These are phyloP conservation scores for Trichomonascus vanleenenianus DNA, from an alignment of 805 yeast genomes.

Conservation along the genomic window DNA sequence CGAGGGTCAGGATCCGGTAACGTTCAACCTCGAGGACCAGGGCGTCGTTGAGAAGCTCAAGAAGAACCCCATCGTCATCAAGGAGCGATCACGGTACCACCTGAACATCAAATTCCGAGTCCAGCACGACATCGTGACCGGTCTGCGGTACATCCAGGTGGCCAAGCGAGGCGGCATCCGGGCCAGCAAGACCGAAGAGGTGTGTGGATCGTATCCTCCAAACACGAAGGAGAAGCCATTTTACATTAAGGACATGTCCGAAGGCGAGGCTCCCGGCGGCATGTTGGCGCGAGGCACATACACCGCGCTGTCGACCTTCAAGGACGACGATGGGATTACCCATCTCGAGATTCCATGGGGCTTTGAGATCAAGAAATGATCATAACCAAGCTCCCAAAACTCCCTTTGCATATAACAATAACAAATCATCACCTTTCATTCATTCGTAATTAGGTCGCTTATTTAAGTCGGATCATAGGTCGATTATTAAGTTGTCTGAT, in stretches of 20 bases:
- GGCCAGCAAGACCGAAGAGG: constrained; percentile 79
- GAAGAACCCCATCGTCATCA: constrained; percentile 63
- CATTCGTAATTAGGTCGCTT: too few relatives aligned
- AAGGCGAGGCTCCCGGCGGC: constrained; percentile 89
- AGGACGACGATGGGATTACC: constrained; percentile 74
- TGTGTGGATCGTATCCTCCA: constrained; percentile 87
- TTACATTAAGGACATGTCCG: constrained; percentile 51
- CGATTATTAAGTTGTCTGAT: too few relatives aligned
- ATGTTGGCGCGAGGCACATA: constrained; percentile 81
- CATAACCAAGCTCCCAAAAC: too few relatives aligned
- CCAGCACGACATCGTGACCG: constrained; percentile 87
- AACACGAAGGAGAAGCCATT: constrained; percentile 72
- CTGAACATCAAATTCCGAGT: constrained; percentile 70
- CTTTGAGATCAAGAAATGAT: constrained; percentile 64
- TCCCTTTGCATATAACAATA: too few relatives aligned
- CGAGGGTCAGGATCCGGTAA: constrained; percentile 62
- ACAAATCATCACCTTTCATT: background rate
- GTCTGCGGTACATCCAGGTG: constrained; percentile 75
- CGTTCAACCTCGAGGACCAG: constrained; percentile 58
- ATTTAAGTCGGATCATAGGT: too few relatives aligned
- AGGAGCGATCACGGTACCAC: constrained; percentile 69
- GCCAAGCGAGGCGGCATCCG: constrained; percentile 84
- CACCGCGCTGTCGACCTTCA: constrained; percentile 70
- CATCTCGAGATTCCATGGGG: constrained; percentile 80
- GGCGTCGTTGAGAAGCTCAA: constrained; percentile 50